Base-by-base conservation (phyloP, 768 basidiomycete genomes). In the Erythrobasidium yunnanense region DNA sequence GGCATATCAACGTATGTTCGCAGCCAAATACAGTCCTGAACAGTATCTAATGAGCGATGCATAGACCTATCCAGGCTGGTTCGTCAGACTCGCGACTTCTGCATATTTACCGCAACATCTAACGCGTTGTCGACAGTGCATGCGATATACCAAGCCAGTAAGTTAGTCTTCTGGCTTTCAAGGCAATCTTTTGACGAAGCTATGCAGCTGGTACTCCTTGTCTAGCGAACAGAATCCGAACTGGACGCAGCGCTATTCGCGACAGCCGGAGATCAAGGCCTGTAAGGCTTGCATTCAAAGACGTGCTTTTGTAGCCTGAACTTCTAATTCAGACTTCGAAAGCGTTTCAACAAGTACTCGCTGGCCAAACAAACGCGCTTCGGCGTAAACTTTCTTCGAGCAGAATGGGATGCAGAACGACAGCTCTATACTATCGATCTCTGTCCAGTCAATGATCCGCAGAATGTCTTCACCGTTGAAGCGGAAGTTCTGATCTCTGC, bases 401-500 rank as follows among this genome's bases (percentile, higher is more conserved):
- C 60, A 33, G 60, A 63, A 25, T 63, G 60, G 60, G 46, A 63
- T 51, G 7, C 45, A 5, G 23, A 49, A 4, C 46, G 29, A 11
- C 46, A 63, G 30, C 23, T 47, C 5, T 63, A 63, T 25, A 38
- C 32, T n/a, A 49, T 63, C 15, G 25, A 51, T 32, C 49, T 63
- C 46, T 46, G 32, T 23, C 32, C 49, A 33, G 33, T 32, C 18
- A 22, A 32, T 25, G 49, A 63, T 30, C 20, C 25, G 18, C 49
- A 33, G 8, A 30, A 63, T 17, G 52, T 29, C 5, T 63, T 51
- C 33, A 49, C 46, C 22, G 17, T 25, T 35, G 60, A 63, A 32
- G 45, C 60, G 29, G 60, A 66, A 20, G 54, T 54, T 13, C 54
- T 66, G n/a, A 56, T 66, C 51, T 42, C 32, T 27, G 65, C 65